These are phyloP conservation scores for Viola pubescens DNA, from an alignment of 441 rosid species.

Conservation along the genomic window DNA sequence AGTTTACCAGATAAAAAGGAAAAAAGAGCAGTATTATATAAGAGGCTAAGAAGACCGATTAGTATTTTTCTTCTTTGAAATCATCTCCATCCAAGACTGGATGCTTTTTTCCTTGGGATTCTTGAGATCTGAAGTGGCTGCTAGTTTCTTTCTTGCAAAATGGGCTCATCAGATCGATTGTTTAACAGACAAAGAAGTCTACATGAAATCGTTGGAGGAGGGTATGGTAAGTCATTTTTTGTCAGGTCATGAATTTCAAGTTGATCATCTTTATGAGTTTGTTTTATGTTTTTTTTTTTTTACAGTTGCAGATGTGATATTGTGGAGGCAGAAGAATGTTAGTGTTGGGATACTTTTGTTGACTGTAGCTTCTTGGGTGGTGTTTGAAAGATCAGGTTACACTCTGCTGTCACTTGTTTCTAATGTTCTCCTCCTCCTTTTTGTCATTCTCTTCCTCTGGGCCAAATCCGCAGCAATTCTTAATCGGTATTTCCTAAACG, in stretches of 20 bases:
- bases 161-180: slow-evolving; percentile 41
- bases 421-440: slow-evolving; percentile 79
- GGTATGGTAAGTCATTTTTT: slow-evolving; percentile 40
- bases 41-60: not conserved
- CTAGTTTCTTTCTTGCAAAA: slow-evolving; percentile 9
- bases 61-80: not conserved
- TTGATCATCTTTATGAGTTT: too few species aligned
- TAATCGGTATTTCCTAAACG: slow-evolving; percentile 42
- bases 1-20: not conserved
- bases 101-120: not conserved
- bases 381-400: slow-evolving; percentile 78
- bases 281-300: slow-evolving; percentile 10
- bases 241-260: not conserved
- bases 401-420: slow-evolving; percentile 77
- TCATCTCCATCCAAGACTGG: not conserved
- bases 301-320: slow-evolving; percentile 86
- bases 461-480: slow-evolving; percentile 93
- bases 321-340: slow-evolving; percentile 72
- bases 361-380: slow-evolving; percentile 72
- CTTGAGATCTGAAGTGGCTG: slow-evolving; percentile 16
- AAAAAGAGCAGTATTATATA: not conserved
- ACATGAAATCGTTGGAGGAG: slow-evolving; percentile 80
- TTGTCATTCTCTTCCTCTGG: slow-evolving; percentile 75
- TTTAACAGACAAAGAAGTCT: slow-evolving; percentile 59
- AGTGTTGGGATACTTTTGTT: slow-evolving; percentile 56